Evolutionary conservation across 768 basidiomycete species (phyloP).

Genomic region (Agrocybe pediades): DNA sequence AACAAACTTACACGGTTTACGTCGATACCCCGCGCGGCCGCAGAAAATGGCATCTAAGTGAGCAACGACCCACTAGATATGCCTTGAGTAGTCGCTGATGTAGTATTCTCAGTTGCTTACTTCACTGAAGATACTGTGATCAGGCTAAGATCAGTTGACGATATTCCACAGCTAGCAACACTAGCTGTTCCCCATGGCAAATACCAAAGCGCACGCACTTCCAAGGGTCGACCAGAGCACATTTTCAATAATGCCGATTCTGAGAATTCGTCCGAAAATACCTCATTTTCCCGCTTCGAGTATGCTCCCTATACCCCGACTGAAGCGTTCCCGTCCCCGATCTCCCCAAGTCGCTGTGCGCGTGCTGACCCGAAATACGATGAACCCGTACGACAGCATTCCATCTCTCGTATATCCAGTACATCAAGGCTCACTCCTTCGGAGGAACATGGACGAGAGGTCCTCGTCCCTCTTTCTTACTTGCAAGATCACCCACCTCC

Average conservation of each 20-base stretch:
- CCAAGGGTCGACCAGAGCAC: slow-evolving; percentile 56
- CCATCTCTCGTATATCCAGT: slow-evolving; percentile 24
- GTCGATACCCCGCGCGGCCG: slow-evolving; percentile 68
- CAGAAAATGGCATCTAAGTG: slow-evolving; percentile 84
- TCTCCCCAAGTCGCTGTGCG: slow-evolving; percentile 15
- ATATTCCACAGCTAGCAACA: slow-evolving; percentile 51
- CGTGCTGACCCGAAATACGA: slow-evolving; percentile 13
- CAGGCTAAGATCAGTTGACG: slow-evolving; percentile 61
- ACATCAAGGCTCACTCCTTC: slow-evolving; percentile 33
- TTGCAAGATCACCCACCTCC: slow-evolving; percentile 63
- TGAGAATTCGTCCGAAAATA: slow-evolving; percentile 32
- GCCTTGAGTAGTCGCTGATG: not conserved
- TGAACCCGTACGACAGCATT: slow-evolving; percentile 15
- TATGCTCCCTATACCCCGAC: slow-evolving; percentile 45
- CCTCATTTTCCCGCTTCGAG: slow-evolving; percentile 43
- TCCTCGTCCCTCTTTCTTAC: slow-evolving; percentile 70
- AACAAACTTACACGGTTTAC: slow-evolving; percentile 82
- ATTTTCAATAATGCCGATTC: slow-evolving; percentile 48
- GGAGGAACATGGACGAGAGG: slow-evolving; percentile 22
- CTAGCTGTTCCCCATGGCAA: slow-evolving; percentile 62
- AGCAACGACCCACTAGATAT: slow-evolving; percentile 22
- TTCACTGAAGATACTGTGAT: slow-evolving; percentile 73
- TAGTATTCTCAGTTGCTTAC: slow-evolving; percentile 63
- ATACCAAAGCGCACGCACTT: slow-evolving; percentile 73
- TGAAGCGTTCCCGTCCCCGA: slow-evolving; percentile 18